These are phyloP conservation scores for Elongisporangium prolatum DNA, from an alignment of 352 stramenopile species.

Conservation along the genomic window DNA sequence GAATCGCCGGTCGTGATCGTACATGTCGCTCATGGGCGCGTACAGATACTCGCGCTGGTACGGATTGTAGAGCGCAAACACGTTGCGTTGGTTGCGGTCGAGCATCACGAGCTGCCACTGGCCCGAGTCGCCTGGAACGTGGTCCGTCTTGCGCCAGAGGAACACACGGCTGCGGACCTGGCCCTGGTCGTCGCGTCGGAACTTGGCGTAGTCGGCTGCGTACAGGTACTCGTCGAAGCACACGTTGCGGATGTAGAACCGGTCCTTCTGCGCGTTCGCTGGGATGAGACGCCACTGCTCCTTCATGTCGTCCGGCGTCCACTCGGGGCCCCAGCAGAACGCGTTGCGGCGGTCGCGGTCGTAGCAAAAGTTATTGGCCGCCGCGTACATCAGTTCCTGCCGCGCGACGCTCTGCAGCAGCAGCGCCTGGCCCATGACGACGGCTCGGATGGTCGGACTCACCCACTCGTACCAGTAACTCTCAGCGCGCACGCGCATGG, in stretches of 20 bases:
- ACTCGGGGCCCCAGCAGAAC: constrained; percentile 34
- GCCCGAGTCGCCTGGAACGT: constrained; percentile 37
- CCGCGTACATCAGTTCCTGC: constrained; percentile 43
- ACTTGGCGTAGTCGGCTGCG: constrained; percentile 65
- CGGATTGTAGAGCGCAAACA: constrained; percentile 73
- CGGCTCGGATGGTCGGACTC: constrained; percentile 39
- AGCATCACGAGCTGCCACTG: constrained; percentile 62
- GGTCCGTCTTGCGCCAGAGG: constrained; percentile 42
- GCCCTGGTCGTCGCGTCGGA: constrained; percentile 40
- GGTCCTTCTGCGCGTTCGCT: constrained; percentile 44
- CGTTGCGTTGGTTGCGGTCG: constrained; percentile 30
- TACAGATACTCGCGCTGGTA: constrained; percentile 76
- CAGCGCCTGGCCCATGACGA: constrained; percentile 40
- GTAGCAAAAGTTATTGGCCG: constrained; percentile 32
- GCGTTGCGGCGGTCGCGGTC: constrained; percentile 46
- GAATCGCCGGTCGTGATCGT: constrained; percentile 49
- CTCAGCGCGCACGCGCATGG: constrained; percentile 43
- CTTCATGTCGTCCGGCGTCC: constrained; percentile 25
- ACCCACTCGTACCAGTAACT: constrained; percentile 69
- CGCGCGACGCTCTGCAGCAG: constrained; percentile 29
- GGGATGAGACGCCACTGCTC: constrained; percentile 60
- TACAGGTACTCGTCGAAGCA: constrained; percentile 58
- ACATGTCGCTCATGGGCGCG: constrained; percentile 36
- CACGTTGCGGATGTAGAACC: constrained; percentile 63
- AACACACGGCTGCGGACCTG: constrained; percentile 60